Percentiles rank a stretch among this genome's conserved stretches.
Evolutionary conservation across 2,329 filamentous ascomycete species (phyloP).

Genomic region (Verticillium albo-atrum): DNA sequence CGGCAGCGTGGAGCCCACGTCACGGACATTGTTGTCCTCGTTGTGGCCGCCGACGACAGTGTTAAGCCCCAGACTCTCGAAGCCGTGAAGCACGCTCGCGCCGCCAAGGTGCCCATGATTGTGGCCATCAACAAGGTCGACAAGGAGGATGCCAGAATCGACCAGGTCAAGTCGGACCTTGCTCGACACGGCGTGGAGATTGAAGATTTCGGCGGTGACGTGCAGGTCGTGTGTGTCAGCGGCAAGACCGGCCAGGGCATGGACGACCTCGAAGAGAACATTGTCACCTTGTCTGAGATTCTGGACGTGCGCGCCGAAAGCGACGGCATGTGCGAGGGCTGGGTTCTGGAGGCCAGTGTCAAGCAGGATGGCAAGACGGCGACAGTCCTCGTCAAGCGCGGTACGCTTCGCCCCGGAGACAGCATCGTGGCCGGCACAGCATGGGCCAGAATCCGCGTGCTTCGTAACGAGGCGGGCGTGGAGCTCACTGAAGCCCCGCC

Average conservation of each 20-base stretch:
- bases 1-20: constrained; percentile 91
- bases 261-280: constrained; percentile 85
- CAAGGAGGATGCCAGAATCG: constrained; percentile 74
- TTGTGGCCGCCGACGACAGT: constrained; percentile 94
- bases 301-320: constrained; percentile 81
- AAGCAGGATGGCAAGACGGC: constrained; percentile 82
- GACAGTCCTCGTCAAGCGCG: constrained; percentile 82
- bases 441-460: constrained; percentile 78
- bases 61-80: constrained; percentile 97
- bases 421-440: constrained; percentile 83
- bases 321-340: constrained; percentile 79
- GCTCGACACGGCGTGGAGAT: constrained; percentile 80
- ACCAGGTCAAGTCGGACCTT: constrained; percentile 85
- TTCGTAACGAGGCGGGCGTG: constrained; percentile 80
- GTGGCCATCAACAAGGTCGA: constrained; percentile 98
- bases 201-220: constrained; percentile 92
- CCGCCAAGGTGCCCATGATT: constrained; percentile 87
- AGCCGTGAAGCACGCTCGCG: constrained; percentile 87
- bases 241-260: constrained; percentile 94
- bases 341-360: constrained; percentile 87
- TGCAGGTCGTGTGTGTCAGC: constrained; percentile 85
- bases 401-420: constrained; percentile 77
- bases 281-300: constrained; percentile 80
- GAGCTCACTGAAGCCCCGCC: constrained; percentile 71
- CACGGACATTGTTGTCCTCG: constrained; percentile 93